A percentile compares a stretch with the other conserved stretches of the same genome.
Conservation (phyloP, 495 filamentous ascomycete species). For the Aspergillus coremiiformis region DNA sequence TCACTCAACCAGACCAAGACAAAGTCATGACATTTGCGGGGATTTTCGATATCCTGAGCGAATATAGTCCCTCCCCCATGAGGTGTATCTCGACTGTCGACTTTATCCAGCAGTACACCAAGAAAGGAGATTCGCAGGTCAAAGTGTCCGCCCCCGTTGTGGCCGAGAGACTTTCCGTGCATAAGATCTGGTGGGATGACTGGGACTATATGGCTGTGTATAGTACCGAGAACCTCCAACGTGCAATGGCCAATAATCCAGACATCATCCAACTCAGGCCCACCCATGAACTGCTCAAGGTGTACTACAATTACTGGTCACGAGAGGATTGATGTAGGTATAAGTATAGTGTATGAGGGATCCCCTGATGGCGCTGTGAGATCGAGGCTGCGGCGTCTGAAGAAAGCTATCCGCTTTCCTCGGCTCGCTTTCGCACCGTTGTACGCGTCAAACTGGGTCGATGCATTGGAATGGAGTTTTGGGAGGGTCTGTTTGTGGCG, state of each 20-base stretch:
- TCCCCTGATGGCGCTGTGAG: neutral
- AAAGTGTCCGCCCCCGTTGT: neutral
- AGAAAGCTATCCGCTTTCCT: neutral
- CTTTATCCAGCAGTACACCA: neutral
- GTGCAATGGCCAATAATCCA: conserved; percentile 1
- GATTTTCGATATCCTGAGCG: neutral
- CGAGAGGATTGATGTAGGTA: neutral
- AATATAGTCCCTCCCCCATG: neutral
- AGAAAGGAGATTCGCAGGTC: neutral
- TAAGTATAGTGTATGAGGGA: no score
- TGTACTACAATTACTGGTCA: conserved; percentile 1
- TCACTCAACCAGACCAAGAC: conserved; percentile 7
- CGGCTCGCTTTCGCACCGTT: neutral
- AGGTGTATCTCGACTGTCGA: neutral
- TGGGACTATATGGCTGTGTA: neutral
- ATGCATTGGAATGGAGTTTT: neutral
- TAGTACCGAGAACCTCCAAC: neutral
- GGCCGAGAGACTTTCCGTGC: neutral
- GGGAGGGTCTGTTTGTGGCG: neutral
- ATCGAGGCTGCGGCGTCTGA: neutral
- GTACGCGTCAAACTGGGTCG: neutral
- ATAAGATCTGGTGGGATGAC: conserved; percentile 4
- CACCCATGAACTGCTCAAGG: neutral
- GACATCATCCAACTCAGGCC: conserved; percentile 1
- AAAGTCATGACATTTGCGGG: neutral